Evolutionary conservation across 2,329 filamentous ascomycete genomes (phyloP).

Genomic region (Diaporthe aspalathi): DNA sequence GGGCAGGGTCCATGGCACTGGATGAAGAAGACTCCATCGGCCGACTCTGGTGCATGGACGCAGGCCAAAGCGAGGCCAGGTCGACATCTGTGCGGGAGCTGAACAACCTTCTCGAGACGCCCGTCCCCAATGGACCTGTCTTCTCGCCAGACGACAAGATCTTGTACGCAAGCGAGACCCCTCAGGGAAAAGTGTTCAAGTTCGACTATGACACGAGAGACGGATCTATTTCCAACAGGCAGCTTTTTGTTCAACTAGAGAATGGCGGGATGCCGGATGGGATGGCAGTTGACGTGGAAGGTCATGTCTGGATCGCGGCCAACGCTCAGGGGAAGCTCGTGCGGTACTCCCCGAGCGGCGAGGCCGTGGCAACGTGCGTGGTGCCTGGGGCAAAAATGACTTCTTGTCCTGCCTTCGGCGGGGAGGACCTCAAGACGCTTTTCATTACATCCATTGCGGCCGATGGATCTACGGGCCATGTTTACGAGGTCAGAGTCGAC

Average conservation of each 20-base stretch:
- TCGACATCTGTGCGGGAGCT: slow-evolving; percentile 28
- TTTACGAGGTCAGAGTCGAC: slow-evolving; percentile 36
- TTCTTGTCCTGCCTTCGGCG: slow-evolving; percentile 40
- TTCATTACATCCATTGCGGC: slow-evolving; percentile 40
- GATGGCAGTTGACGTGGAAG: slow-evolving; percentile 37
- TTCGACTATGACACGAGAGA: slow-evolving; percentile 30
- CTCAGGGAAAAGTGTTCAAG: slow-evolving; percentile 29
- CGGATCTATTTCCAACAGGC: slow-evolving; percentile 29
- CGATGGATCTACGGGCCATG: slow-evolving; percentile 38
- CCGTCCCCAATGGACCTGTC: slow-evolving; percentile 44
- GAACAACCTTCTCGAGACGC: slow-evolving; percentile 36
- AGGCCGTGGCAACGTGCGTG: slow-evolving; percentile 21
- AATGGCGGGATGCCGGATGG: slow-evolving; percentile 36
- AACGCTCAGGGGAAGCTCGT: slow-evolving; percentile 41
- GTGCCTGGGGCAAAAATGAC: slow-evolving; percentile 39
- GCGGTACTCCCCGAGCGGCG: slow-evolving; percentile 36
- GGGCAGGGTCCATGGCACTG: slow-evolving; percentile 44
- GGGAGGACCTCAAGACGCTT: slow-evolving; percentile 35
- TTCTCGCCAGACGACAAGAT: slow-evolving; percentile 42
- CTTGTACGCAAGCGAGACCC: slow-evolving; percentile 37
- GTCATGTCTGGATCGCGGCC: slow-evolving; percentile 33
- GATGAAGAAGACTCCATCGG: slow-evolving; percentile 42
- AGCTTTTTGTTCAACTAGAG: slow-evolving; percentile 29
- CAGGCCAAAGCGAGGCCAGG: slow-evolving; percentile 33
- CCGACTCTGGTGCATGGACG: slow-evolving; percentile 42